Conservation (phyloP, 495 filamentous ascomycete genomes). For the Amorphotheca resinae region DNA sequence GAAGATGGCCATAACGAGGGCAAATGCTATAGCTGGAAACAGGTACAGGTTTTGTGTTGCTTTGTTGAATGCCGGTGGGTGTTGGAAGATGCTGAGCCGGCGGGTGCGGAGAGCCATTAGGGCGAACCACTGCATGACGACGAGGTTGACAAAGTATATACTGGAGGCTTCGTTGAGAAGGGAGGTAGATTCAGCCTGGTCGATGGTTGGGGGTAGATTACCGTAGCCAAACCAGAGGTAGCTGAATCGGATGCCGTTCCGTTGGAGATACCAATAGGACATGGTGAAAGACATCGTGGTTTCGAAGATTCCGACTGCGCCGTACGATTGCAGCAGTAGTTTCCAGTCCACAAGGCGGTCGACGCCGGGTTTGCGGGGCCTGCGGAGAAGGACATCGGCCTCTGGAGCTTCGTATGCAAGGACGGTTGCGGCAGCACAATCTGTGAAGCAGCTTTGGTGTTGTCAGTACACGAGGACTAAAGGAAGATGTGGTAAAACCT, state of each 20-base stretch:
- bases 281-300: conserved; percentile 49
- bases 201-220: conserved; percentile 29
- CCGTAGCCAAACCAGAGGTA: conserved; percentile 50
- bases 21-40: conserved; percentile 51
- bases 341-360: conserved; percentile 55
- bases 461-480: neutral
- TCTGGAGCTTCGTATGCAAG: conserved; percentile 62
- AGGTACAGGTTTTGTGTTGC: conserved; percentile 47
- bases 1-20: conserved; percentile 48
- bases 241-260: conserved; percentile 43
- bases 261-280: conserved; percentile 51
- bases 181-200: conserved; percentile 32
- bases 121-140: conserved; percentile 67
- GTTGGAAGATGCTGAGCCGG: conserved; percentile 53
- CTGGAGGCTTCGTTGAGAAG: conserved; percentile 45
- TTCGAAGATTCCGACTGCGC: conserved; percentile 48
- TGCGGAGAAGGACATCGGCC: conserved; percentile 49
- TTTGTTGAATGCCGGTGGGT: conserved; percentile 46
- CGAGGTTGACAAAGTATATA: conserved; percentile 63
- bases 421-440: conserved; percentile 49
- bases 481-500: neutral
- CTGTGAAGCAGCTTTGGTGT: conserved; percentile 47
- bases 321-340: conserved; percentile 50
- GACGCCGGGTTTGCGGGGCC: conserved; percentile 44
- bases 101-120: conserved; percentile 50